A percentile compares a stretch with the other conserved stretches of the same genome.
phyloP scores from a whole-genome alignment of 176 grass and related monocot genomes.

The Canna indica region DNA sequence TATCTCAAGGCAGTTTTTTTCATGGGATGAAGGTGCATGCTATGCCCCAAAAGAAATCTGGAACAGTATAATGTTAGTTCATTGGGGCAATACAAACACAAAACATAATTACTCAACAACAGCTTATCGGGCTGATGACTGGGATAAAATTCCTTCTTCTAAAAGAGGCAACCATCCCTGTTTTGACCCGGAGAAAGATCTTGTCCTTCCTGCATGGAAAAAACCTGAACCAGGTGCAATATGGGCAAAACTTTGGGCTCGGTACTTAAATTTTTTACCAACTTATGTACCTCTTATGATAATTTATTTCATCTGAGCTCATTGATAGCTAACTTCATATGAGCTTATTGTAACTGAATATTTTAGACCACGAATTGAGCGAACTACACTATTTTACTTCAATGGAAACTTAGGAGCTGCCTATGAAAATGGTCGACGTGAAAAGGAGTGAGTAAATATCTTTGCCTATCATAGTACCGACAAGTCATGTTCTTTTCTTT shows the following conservation, averaged over 20 bases:
- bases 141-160: slow-evolving; percentile 71
- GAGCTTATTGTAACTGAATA: slow-evolving; percentile 12
- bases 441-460: slow-evolving; percentile 56
- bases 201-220: slow-evolving; percentile 94
- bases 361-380: slow-evolving; percentile 53
- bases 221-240: slow-evolving; percentile 63
- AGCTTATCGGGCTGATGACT: slow-evolving; percentile 81
- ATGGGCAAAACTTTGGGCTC: slow-evolving; percentile 82
- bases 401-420: slow-evolving; percentile 92
- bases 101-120: slow-evolving; percentile 87
- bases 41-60: slow-evolving; percentile 96
- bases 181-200: slow-evolving; percentile 84
- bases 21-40: slow-evolving; percentile 99
- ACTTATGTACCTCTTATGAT: slow-evolving; percentile 9
- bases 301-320: slow-evolving; percentile 18
- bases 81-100: slow-evolving; percentile 94
- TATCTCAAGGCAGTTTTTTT: slow-evolving; percentile 67
- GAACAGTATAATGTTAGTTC: slow-evolving; percentile 92
- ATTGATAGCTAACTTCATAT: slow-evolving; percentile 17
- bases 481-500: not conserved
- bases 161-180: slow-evolving; percentile 81
- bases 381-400: slow-evolving; percentile 89
- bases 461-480: slow-evolving; percentile 6
- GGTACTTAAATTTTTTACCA: slow-evolving; percentile 33
- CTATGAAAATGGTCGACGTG: slow-evolving; percentile 66